These are phyloP conservation scores for Saturnispora besseyi DNA, from an alignment of 805 yeast species.

Conservation along the genomic window DNA sequence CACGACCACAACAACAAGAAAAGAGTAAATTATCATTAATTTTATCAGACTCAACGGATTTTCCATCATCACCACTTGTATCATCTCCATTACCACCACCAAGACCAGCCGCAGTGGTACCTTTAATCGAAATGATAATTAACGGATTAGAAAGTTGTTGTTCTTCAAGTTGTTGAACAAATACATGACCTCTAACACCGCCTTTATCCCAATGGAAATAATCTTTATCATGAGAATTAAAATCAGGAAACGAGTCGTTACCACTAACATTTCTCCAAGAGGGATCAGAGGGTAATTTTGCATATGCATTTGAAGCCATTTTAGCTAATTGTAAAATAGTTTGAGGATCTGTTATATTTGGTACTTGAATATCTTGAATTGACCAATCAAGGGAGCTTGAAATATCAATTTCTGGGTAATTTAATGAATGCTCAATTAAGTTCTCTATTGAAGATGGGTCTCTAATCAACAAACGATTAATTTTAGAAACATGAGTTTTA, in stretches of 20 bases:
- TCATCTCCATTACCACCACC: constrained; percentile 37
- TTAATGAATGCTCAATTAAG: constrained; percentile 49
- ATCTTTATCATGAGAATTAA: constrained; percentile 39
- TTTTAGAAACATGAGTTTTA: constrained; percentile 11
- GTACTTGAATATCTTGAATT: constrained; percentile 45
- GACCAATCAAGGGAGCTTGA: constrained; percentile 55
- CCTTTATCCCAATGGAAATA: constrained; percentile 81
- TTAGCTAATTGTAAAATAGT: constrained; percentile 70
- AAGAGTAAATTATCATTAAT: constrained; percentile 80
- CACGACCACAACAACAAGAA: constrained; percentile 93
- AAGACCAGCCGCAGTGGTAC: constrained; percentile 78
- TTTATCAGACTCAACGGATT: constrained; percentile 75
- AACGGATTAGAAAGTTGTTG: constrained; percentile 17
- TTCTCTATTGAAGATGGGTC: constrained; percentile 59
- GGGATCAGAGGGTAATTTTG: constrained; percentile 60
- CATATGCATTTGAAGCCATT: constrained; percentile 89
- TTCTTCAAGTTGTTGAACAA: constrained; percentile 37
- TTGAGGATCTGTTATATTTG: constrained; percentile 65
- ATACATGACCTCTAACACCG: constrained; percentile 88
- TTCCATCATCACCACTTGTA: constrained; percentile 39
- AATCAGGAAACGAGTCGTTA: constrained; percentile 6
- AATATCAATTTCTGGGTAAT: constrained; percentile 27
- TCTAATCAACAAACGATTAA: constrained; percentile 35
- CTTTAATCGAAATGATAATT: constrained; percentile 78
- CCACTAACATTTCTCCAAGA: constrained; percentile 68